Base-by-base conservation (phyloP, 768 basidiomycete species). In the Gymnopilus dilepis region DNA sequence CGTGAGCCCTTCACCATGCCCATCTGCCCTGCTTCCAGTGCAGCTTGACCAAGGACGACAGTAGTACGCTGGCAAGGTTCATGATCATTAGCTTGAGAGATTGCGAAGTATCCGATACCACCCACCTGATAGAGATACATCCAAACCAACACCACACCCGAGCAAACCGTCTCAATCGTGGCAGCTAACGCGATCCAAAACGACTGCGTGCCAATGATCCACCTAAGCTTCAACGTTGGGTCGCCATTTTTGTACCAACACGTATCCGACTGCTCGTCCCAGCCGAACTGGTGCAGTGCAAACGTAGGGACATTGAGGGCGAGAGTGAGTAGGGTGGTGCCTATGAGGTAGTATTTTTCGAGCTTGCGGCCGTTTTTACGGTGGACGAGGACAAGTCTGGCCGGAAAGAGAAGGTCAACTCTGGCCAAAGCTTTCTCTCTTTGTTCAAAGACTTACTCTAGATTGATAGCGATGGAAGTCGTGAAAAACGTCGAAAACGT, bases 401-500 rank as follows among this genome's bases (percentile, higher is more conserved):
- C 6, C 3, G 43, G 24, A n/a, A 28, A 31, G 17, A n/a, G 9
- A 31, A 3, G 15, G n/a, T 31, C 28, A 6, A 19, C n/a, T n/a
- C n/a, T n/a, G n/a, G n/a, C n/a, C n/a, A n/a, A n/a, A n/a, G n/a
- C n/a, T n/a, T n/a, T n/a, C n/a, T n/a, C n/a, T n/a, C n/a, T n/a
- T n/a, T n/a, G n/a, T n/a, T n/a, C n/a, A n/a, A n/a, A n/a, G n/a
- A 11, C 30, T 50, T 30, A 50, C 47, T 50, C 26, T 15, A 50
- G 26, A 31, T 50, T 50, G 7, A 50, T 50, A 15, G 47, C 47
- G 26, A 50, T 50, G 11, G 26, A 50, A n/a, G 47, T 50, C 4
- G 47, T 50, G 47, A 28, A 50, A n/a, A 50, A 50, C 28, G 47
- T 50, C 11, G 47, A 50, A 28, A 50, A 50, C 26, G 47, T 50